phyloP scores from a whole-genome alignment of 2,329 filamentous ascomycete genomes.

The Graphium sp. region DNA sequence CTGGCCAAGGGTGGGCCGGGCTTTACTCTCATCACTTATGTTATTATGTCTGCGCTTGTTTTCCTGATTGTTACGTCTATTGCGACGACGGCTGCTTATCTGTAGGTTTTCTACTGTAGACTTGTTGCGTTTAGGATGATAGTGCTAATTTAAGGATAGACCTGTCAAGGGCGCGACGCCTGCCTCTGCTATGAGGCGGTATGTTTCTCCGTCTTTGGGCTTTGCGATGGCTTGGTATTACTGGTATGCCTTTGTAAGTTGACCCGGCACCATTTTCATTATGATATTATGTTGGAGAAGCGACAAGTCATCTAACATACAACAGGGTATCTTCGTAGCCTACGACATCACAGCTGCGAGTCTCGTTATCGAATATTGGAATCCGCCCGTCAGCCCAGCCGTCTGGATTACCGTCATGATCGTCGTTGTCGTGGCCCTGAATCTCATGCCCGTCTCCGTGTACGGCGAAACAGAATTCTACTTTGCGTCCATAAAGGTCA shows the following conservation, averaged over 20 bases:
- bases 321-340: slow-evolving; percentile 5
- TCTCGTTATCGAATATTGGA: slow-evolving; percentile 9
- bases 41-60: slow-evolving; percentile 33
- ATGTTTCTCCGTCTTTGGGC: slow-evolving; percentile 12
- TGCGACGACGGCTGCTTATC: slow-evolving; percentile 14
- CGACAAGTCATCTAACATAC: no score
- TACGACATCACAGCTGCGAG: slow-evolving; percentile 7
- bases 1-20: slow-evolving; percentile 15
- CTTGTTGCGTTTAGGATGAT: no score
- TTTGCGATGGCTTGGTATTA: slow-evolving; percentile 25
- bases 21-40: slow-evolving; percentile 24
- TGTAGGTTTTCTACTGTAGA: no score
- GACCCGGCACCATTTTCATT: no score
- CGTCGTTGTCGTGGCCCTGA: slow-evolving; percentile 6
- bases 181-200: slow-evolving; percentile 9
- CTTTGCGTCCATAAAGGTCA: slow-evolving; percentile 30
- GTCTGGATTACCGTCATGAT: slow-evolving; percentile 9
- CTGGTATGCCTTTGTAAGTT: slow-evolving; percentile 21
- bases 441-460: slow-evolving; percentile 18
- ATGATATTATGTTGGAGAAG: no score
- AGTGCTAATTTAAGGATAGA: no score
- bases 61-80: slow-evolving; percentile 32
- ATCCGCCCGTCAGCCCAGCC: slow-evolving; percentile 6
- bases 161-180: slow-evolving; percentile 6
- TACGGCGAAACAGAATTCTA: slow-evolving; percentile 37